phyloP scores from a whole-genome alignment of 2,329 filamentous ascomycete species.

The Nothomitra cinnamomea region DNA sequence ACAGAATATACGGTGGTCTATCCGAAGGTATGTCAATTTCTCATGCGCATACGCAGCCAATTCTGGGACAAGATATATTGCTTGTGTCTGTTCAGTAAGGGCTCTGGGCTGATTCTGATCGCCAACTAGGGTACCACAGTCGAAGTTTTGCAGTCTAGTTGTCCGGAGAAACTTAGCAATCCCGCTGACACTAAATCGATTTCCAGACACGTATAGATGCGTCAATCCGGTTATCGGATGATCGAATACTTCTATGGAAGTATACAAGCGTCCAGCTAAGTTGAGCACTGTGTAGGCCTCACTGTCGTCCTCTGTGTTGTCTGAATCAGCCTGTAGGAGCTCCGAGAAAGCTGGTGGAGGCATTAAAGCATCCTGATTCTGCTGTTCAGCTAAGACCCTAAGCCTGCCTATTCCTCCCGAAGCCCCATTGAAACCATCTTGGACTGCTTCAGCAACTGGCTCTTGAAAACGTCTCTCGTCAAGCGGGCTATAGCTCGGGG shows the following conservation, averaged over 20 bases:
- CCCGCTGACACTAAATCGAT: not conserved
- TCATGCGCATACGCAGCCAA: not conserved
- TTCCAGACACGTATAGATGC: constrained; percentile 6
- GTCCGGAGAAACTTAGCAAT: not conserved
- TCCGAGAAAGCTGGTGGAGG: not conserved
- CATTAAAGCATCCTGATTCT: not conserved
- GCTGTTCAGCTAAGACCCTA: not conserved
- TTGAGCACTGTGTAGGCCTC: not conserved
- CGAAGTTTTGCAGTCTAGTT: not conserved
- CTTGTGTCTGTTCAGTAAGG: not conserved
- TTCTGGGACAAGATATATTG: not conserved
- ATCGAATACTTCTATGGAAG: not conserved
- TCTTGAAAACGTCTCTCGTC: not conserved
- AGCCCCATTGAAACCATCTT: not conserved
- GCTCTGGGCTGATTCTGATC: not conserved
- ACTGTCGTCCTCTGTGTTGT: not conserved
- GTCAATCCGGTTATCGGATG: not conserved
- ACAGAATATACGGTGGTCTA: constrained; percentile 4
- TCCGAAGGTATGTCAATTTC: constrained; percentile 1
- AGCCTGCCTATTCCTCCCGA: not conserved
- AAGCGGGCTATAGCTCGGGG: not conserved
- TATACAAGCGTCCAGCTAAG: not conserved
- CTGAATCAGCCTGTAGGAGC: not conserved
- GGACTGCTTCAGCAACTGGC: not conserved
- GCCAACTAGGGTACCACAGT: not conserved